These are phyloP conservation scores for Phytophthora litchii DNA, from an alignment of 352 stramenopile species.

Conservation along the genomic window DNA sequence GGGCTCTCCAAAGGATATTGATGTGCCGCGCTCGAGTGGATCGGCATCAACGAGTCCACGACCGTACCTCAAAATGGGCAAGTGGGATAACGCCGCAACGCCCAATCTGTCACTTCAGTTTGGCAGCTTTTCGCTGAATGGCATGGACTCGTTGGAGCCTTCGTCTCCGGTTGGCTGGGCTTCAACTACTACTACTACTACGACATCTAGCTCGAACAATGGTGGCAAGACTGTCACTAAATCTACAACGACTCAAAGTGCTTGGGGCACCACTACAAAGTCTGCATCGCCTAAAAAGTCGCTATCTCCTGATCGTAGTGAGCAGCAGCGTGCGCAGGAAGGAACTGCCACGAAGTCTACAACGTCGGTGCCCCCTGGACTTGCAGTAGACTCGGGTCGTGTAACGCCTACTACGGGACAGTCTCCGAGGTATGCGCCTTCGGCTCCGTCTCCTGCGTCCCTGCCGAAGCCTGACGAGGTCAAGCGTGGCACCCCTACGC, in stretches of 20 bases:
- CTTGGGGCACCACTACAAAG: slow-evolving; percentile 54
- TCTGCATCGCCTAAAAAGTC: slow-evolving; percentile 73
- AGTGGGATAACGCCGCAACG: slow-evolving; percentile 74
- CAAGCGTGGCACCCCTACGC: slow-evolving; percentile 74
- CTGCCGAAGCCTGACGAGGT: slow-evolving; percentile 88
- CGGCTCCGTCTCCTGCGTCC: slow-evolving; percentile 82
- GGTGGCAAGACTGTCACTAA: slow-evolving; percentile 48
- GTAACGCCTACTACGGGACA: slow-evolving; percentile 69
- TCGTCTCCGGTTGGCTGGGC: slow-evolving; percentile 70
- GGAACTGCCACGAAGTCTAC: slow-evolving; percentile 38
- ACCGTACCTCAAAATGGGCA: slow-evolving; percentile 85
- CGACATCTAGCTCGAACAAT: slow-evolving; percentile 44
- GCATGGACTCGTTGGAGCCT: slow-evolving; percentile 57
- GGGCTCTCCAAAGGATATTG: slow-evolving; percentile 73
- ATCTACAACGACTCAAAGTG: slow-evolving; percentile 55
- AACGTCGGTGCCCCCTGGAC: slow-evolving; percentile 66
- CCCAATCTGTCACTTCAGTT: slow-evolving; percentile 87
- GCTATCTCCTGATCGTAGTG: slow-evolving; percentile 55
- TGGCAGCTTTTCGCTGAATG: slow-evolving; percentile 86
- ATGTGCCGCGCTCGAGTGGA: slow-evolving; percentile 40
- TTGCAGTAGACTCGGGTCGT: slow-evolving; percentile 73
- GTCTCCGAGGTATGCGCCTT: slow-evolving; percentile 73
- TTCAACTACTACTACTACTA: slow-evolving; percentile 50
- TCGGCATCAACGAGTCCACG: slow-evolving; percentile 62
- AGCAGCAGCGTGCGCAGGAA: slow-evolving; percentile 34